Percentiles rank a stretch among this genome's conserved stretches.
Evolutionary conservation across 169 alveolate genomes (phyloP).

Genomic region (Blepharisma undulans): DNA sequence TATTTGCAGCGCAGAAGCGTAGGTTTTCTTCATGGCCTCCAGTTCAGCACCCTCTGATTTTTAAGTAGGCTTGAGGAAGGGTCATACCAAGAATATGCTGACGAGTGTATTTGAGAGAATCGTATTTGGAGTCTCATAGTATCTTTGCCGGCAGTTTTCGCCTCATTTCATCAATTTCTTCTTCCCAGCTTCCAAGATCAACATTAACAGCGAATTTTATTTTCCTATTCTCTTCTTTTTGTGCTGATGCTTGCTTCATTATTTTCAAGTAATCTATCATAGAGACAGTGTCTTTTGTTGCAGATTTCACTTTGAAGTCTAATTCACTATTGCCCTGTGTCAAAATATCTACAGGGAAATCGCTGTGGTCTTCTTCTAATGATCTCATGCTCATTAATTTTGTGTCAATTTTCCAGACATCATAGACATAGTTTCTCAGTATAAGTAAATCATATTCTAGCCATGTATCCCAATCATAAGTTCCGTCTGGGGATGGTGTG

Average conservation of each 20-base stretch:
- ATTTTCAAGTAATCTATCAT: neutral
- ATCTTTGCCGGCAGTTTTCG: constrained; percentile 45
- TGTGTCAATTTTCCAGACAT: neutral
- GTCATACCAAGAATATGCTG: constrained; percentile 57
- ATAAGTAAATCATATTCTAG: neutral
- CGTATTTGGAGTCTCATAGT: constrained; percentile 16
- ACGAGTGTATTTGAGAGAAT: constrained; percentile 47
- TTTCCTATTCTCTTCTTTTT: neutral
- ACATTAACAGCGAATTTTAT: constrained; percentile 50
- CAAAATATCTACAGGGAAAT: neutral
- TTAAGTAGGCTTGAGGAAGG: constrained; percentile 55
- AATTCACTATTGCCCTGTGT: neutral
- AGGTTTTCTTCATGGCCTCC: constrained; percentile 66
- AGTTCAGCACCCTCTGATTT: constrained; percentile 58
- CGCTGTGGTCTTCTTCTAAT: neutral
- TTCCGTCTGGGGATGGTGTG: neutral
- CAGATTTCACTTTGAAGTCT: constrained; percentile 4
- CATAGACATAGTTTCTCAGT: neutral
- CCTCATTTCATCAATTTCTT: constrained; percentile 44
- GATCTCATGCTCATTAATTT: neutral
- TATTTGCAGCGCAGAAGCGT: constrained; percentile 50
- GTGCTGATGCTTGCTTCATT: neutral
- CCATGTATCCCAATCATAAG: neutral
- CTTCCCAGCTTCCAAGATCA: constrained; percentile 53
- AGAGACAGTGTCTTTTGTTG: neutral